phyloP scores from a whole-genome alignment of 1,139 yeast genomes.

The Casaregolazyma suthepensis region DNA sequence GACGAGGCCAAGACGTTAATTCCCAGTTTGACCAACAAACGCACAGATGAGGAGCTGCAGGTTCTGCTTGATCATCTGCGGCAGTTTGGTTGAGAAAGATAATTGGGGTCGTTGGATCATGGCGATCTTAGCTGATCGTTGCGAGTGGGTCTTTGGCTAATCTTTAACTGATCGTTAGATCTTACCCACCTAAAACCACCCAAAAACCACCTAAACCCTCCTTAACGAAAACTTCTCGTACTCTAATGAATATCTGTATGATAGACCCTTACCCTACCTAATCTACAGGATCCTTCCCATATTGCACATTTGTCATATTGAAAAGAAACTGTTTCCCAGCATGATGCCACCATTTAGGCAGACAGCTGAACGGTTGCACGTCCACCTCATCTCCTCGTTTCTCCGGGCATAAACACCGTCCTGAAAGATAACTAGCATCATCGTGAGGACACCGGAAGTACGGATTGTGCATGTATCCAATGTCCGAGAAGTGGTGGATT shows the following conservation, averaged over 20 bases:
- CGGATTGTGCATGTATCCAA: constrained; percentile 83
- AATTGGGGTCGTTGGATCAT: no score
- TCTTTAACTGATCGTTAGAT: background rate
- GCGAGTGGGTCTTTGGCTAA: no score
- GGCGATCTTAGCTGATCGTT: no score
- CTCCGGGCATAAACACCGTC: constrained; percentile 64
- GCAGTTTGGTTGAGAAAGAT: constrained; percentile 24
- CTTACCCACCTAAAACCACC: no score
- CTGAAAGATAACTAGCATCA: constrained; percentile 41
- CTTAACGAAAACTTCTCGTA: no score
- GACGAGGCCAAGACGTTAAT: constrained; percentile 95
- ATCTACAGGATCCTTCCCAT: constrained; percentile 6
- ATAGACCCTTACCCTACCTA: background rate
- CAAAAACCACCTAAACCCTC: no score
- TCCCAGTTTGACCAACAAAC: constrained; percentile 77
- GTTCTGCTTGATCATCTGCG: constrained; percentile 71
- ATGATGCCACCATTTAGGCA: constrained; percentile 80
- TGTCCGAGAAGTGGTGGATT: constrained; percentile 83
- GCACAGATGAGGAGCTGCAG: constrained; percentile 81
- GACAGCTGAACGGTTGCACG: constrained; percentile 59
- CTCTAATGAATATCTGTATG: background rate
- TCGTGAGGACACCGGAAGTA: constrained; percentile 72
- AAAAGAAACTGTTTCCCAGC: constrained; percentile 31
- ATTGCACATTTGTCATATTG: constrained; percentile 21
- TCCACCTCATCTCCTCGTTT: constrained; percentile 46